Evolutionary conservation across 225 moss, liverwort and hornwort species (phyloP).

Genomic region (Takakia lepidozioides): DNA sequence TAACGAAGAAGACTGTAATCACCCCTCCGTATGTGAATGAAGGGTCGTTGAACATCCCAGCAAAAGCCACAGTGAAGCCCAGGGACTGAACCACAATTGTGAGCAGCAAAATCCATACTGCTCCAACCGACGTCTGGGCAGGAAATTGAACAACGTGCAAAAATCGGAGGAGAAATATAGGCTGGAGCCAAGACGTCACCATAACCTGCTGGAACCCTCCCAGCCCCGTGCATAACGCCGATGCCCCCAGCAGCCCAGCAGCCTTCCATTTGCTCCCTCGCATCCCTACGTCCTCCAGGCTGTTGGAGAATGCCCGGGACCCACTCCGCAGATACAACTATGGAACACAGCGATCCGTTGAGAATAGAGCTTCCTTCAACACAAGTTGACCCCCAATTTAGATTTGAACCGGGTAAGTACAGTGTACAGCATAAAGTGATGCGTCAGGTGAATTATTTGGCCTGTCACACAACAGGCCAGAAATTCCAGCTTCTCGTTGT

Average conservation of each 20-base stretch:
- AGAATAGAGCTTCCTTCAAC: no score
- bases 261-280: background rate
- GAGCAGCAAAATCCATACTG: conserved; percentile 12
- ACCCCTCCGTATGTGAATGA: conserved; percentile 8
- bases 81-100: conserved; percentile 14
- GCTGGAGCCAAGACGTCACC: conserved; percentile 25
- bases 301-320: no score
- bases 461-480: no score
- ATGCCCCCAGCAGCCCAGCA: conserved; percentile 8
- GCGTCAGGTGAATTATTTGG: no score
- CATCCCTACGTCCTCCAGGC: no score
- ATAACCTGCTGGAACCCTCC: conserved; percentile 19
- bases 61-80: conserved; percentile 19
- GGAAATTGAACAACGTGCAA: conserved; percentile 14
- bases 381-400: no score
- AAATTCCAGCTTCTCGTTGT: no score
- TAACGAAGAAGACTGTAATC: background rate
- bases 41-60: conserved; percentile 17
- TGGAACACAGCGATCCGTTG: no score
- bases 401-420: no score
- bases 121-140: conserved; percentile 9
- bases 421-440: no score
- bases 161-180: conserved; percentile 23
- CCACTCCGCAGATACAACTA: no score
- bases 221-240: conserved; percentile 15